These are phyloP conservation scores for Lipomyces mesembrius DNA, from an alignment of 805 yeast genomes.

Conservation along the genomic window DNA sequence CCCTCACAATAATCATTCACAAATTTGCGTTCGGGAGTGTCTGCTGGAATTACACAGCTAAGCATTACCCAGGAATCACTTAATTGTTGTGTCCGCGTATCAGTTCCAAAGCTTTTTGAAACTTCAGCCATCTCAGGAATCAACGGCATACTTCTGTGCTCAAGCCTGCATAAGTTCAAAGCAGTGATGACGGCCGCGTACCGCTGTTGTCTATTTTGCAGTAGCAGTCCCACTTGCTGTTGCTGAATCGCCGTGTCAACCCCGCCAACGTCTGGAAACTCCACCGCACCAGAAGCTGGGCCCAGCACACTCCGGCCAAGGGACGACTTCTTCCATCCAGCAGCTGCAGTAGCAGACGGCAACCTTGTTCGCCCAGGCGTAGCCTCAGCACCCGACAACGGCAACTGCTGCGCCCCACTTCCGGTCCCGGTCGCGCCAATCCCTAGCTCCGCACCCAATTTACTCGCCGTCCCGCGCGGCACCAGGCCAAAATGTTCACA, in stretches of 20 bases:
- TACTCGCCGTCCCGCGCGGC: conserved; percentile 34
- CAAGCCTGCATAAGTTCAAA: conserved; percentile 65
- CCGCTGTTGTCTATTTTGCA: conserved; percentile 46
- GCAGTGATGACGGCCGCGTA: conserved; percentile 73
- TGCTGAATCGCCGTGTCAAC: conserved; percentile 19
- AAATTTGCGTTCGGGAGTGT: conserved; percentile 44
- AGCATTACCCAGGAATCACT: conserved; percentile 76
- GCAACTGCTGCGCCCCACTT: conserved; percentile 32
- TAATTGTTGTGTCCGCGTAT: conserved; percentile 69
- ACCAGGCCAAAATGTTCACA: conserved; percentile 71
- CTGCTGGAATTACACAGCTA: conserved; percentile 50
- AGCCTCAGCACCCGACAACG: conserved; percentile 35
- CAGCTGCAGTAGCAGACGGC: conserved; percentile 6
- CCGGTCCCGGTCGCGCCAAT: conserved; percentile 37
- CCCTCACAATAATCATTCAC: conserved; percentile 45
- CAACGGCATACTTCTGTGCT: conserved; percentile 53
- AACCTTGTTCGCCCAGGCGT: background rate
- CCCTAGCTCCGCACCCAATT: conserved; percentile 34
- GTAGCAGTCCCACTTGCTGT: conserved; percentile 22
- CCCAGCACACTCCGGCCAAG: conserved; percentile 48
- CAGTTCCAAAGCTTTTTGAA: conserved; percentile 55
- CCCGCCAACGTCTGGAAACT: conserved; percentile 43
- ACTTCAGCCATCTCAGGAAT: conserved; percentile 64
- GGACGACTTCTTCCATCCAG: conserved; percentile 45
- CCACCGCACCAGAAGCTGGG: conserved; percentile 40